These are phyloP conservation scores for Solanum habrochaites DNA, from an alignment of 257 asterid genomes.

Conservation along the genomic window DNA sequence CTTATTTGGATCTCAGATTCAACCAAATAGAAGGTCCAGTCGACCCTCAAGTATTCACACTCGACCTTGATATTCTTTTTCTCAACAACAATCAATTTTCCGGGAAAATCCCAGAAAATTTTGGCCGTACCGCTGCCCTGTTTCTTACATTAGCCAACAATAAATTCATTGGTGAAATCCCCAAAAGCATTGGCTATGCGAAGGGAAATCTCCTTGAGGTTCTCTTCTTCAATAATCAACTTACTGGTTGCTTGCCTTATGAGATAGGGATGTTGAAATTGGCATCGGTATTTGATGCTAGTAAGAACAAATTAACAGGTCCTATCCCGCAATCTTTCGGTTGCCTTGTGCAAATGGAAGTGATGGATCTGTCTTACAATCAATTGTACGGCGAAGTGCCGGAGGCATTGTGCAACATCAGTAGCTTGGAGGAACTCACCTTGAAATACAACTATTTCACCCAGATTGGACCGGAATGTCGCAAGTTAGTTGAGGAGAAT, in stretches of 20 bases:
- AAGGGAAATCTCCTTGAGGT: constrained; percentile 19
- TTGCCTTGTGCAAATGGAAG: constrained; percentile 21
- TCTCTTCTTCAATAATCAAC: constrained; percentile 27
- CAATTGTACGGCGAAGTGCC: constrained; percentile 48
- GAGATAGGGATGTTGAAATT: constrained; percentile 38
- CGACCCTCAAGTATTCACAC: constrained; percentile 25
- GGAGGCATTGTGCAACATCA: constrained; percentile 36
- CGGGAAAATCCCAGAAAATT: constrained; percentile 24
- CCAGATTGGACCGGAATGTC: constrained; percentile 45
- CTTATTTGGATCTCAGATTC: constrained; percentile 57
- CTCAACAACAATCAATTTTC: constrained; percentile 53
- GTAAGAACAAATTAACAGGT: constrained; percentile 45
- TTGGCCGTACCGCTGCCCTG: constrained; percentile 30
- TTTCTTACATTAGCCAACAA: constrained; percentile 55
- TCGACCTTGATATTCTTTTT: constrained; percentile 53
- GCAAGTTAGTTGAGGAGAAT: constrained; percentile 24
- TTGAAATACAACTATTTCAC: constrained; percentile 43
- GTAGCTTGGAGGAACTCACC: constrained; percentile 3
- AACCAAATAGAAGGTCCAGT: constrained; percentile 28
- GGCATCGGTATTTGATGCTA: constrained; percentile 30
- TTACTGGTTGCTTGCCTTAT: constrained; percentile 57
- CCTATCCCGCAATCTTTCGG: constrained; percentile 56
- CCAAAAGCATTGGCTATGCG: constrained; percentile 34
- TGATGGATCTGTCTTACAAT: constrained; percentile 26
- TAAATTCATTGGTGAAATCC: constrained; percentile 36